These are phyloP conservation scores for Pontederia paniculata DNA, from an alignment of 176 grass and related monocot genomes.

Conservation along the genomic window DNA sequence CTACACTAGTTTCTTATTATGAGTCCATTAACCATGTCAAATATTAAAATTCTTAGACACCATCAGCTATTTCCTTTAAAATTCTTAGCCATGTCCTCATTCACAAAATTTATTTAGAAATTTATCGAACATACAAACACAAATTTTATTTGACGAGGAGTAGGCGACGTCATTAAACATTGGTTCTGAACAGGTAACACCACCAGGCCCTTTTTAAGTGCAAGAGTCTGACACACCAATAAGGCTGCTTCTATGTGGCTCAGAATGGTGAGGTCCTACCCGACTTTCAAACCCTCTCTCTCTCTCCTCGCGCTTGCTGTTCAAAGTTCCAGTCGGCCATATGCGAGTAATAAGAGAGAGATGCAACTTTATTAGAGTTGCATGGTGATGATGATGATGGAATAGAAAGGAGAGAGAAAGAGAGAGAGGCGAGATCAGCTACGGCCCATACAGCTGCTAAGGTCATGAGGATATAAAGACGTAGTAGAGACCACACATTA, in stretches of 20 bases:
- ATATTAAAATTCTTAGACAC: no score
- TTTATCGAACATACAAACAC: not conserved
- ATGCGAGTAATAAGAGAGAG: not conserved
- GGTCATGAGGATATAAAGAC: not conserved
- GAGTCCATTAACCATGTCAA: no score
- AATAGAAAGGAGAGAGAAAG: not conserved
- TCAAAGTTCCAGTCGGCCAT: conserved; percentile 14
- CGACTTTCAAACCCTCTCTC: not conserved
- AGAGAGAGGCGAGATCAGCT: not conserved
- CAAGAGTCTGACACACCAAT: not conserved
- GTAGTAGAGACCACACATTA: not conserved
- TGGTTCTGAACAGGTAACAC: no score
- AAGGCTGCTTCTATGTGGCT: not conserved
- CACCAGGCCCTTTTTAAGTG: not conserved
- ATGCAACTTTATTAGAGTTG: not conserved
- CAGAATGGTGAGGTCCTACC: not conserved
- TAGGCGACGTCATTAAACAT: no score
- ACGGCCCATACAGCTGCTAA: no score
- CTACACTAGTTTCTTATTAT: not conserved
- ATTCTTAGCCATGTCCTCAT: no score
- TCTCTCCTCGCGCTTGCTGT: conserved; percentile 21
- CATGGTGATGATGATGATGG: not conserved
- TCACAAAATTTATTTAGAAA: not conserved
- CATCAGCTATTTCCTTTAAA: no score
- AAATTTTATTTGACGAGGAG: no score